Evolutionary conservation across 331 rosid species (phyloP).

Genomic region (Spiraea crenata): DNA sequence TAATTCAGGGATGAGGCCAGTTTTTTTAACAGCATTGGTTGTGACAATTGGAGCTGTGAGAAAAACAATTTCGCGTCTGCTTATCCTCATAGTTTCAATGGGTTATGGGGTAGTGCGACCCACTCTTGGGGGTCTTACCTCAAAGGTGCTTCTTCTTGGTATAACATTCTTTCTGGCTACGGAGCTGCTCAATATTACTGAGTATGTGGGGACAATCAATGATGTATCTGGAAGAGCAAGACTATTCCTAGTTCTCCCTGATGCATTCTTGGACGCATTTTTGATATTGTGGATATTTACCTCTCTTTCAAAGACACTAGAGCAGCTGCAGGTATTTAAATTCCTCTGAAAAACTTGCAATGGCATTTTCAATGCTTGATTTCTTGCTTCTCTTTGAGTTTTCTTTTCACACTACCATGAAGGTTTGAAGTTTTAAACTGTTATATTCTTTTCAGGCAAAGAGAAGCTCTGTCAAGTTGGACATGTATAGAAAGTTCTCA

Average conservation of each 20-base stretch:
- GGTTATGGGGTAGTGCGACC: conserved; percentile 99
- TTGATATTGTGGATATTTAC: conserved; percentile 91
- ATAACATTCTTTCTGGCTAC: conserved; percentile 77
- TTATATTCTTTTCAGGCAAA: conserved; percentile 55
- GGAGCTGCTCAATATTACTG: conserved; percentile 78
- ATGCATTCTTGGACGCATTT: conserved; percentile 92
- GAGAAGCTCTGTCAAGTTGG: conserved; percentile 89
- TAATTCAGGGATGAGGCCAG: conserved; percentile 74
- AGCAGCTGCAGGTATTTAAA: conserved; percentile 77
- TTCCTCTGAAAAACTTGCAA: conserved; percentile 4
- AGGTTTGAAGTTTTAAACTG: conserved; percentile 16
- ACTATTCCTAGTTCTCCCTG: conserved; percentile 86
- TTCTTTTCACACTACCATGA: not conserved
- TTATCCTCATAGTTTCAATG: conserved; percentile 85
- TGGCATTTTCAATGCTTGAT: not conserved
- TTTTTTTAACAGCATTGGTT: conserved; percentile 81
- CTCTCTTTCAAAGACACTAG: conserved; percentile 85
- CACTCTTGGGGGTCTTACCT: conserved; percentile 95
- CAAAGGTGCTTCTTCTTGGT: conserved; percentile 91
- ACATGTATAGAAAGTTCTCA: conserved; percentile 91
- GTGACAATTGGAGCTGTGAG: conserved; percentile 82
- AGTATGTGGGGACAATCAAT: conserved; percentile 91
- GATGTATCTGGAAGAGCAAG: conserved; percentile 92
- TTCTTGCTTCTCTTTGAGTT: not conserved
- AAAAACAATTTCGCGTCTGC: conserved; percentile 74